Percentiles rank a stretch among this genome's conserved stretches.
Conservation (phyloP, 106 monocot genomes). For the Phalaenopsis aphrodite region DNA sequence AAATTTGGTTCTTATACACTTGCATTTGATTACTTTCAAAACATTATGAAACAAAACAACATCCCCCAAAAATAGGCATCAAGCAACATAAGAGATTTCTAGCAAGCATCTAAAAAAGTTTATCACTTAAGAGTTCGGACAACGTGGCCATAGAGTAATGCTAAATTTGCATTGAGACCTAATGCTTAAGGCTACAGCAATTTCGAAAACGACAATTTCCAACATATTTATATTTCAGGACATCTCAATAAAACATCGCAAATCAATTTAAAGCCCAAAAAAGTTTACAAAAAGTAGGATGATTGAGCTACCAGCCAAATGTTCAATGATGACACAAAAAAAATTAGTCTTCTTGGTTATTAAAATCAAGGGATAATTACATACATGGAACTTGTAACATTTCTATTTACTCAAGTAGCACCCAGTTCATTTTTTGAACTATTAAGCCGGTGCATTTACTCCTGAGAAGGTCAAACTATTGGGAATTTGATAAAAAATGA, state of each 20-base stretch:
- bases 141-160: not conserved
- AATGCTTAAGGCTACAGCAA: not conserved
- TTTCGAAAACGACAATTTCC: not conserved
- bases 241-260: not conserved
- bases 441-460: no score
- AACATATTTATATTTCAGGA: not conserved
- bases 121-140: not conserved
- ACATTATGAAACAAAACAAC: not conserved
- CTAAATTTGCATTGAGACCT: not conserved
- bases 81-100: not conserved
- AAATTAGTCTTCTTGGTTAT: not conserved
- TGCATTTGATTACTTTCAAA: not conserved
- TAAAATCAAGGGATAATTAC: no score
- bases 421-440: no score
- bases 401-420: no score
- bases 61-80: not conserved
- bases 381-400: no score
- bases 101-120: not conserved
- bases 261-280: not conserved
- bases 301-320: not conserved
- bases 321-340: not conserved
- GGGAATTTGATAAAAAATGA: no score
- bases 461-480: no score
- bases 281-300: not conserved
- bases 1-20: no score